Evolutionary conservation across 306 rosid genomes (phyloP).

Genomic region (Fagus sylvatica): DNA sequence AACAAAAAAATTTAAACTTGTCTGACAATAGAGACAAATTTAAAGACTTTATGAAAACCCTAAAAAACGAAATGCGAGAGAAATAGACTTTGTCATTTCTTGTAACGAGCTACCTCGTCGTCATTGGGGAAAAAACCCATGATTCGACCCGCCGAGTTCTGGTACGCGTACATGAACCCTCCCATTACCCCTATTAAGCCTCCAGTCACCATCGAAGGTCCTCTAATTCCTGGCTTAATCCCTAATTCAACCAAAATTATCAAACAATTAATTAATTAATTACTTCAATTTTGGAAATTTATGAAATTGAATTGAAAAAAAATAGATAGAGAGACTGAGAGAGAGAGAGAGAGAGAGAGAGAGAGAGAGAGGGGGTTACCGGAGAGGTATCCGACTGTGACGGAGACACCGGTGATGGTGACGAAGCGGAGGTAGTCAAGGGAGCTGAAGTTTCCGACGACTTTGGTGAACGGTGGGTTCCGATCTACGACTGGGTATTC

Average conservation of each 20-base stretch:
- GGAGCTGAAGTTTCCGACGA: slow-evolving; percentile 75
- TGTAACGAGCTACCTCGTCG: slow-evolving; percentile 81
- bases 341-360: not conserved
- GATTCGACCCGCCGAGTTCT: slow-evolving; percentile 83
- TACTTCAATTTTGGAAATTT: not conserved
- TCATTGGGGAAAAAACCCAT: slow-evolving; percentile 97
- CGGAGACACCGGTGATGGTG: slow-evolving; percentile 90
- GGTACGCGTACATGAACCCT: slow-evolving; percentile 96
- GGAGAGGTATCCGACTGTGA: slow-evolving; percentile 93
- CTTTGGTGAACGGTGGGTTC: slow-evolving; percentile 89
- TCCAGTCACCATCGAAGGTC: slow-evolving; percentile 97
- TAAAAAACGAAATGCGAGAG: not conserved
- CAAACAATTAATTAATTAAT: not conserved
- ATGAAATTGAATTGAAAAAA: not conserved
- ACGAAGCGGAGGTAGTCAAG: slow-evolving; percentile 86
- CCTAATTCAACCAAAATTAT: slow-evolving; percentile 34
- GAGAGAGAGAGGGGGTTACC: slow-evolving; percentile 29
- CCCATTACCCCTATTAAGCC: slow-evolving; percentile 90
- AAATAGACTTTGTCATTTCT: slow-evolving; percentile 43
- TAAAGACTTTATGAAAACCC: not conserved
- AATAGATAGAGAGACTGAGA: not conserved
- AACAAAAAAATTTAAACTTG: not conserved
- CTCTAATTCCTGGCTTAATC: slow-evolving; percentile 89
- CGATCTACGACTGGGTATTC: slow-evolving; percentile 91
- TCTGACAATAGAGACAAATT: not conserved